Evolutionary conservation across 1,139 yeast genomes (phyloP).

Genomic region (Candida sanyaensis): DNA sequence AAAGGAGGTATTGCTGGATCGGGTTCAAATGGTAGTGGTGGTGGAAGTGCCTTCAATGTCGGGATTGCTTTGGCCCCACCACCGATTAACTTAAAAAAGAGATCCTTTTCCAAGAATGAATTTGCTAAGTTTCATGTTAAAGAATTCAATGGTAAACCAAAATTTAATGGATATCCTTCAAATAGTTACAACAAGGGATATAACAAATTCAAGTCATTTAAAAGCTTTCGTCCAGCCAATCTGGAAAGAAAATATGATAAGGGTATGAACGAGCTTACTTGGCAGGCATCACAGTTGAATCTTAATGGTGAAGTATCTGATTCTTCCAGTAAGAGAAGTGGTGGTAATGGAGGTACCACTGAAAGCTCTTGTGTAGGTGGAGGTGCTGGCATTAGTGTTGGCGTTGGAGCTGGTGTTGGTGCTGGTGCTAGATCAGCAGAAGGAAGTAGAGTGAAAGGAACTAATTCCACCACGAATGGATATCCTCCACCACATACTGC

Average conservation of each 20-base stretch:
- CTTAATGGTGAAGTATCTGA: constrained; percentile 8
- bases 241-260: not conserved
- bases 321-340: not conserved
- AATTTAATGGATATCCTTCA: constrained; percentile 16
- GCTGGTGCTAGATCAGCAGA: not conserved
- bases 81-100: constrained; percentile 60
- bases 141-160: constrained; percentile 11
- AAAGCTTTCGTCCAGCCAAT: not conserved
- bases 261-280: constrained; percentile 4
- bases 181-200: constrained; percentile 14
- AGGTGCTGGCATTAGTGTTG: no score
- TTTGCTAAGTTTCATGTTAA: constrained; percentile 5
- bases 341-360: not conserved
- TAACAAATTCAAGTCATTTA: constrained; percentile 1
- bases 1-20: not conserved
- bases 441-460: not conserved
- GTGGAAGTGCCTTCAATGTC: constrained; percentile 6
- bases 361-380: not conserved
- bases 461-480: not conserved
- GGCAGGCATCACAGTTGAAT: constrained; percentile 14
- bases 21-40: not conserved
- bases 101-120: constrained; percentile 18
- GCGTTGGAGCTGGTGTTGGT: not conserved
- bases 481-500: constrained; percentile 6
- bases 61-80: constrained; percentile 69